Evolutionary conservation across 352 stramenopile species (phyloP).

Genomic region (Globisporangium uncinulatum): DNA sequence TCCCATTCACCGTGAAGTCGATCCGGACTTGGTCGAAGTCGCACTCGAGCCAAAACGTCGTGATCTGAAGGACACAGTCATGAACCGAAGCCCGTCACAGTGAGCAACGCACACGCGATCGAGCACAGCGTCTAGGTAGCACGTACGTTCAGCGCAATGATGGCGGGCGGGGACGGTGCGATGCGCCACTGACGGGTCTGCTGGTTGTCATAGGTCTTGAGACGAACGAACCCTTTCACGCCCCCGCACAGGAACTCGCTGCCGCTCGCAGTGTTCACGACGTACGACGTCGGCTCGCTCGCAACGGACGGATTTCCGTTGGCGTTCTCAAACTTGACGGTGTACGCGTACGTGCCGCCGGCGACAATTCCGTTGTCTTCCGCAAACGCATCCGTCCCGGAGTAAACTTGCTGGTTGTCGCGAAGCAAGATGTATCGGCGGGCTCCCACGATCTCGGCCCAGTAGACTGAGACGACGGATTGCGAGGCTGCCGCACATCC

Average conservation of each 20-base stretch:
- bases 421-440: conserved; percentile 35
- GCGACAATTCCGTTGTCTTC: conserved; percentile 26
- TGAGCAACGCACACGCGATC: not conserved
- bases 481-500: conserved; percentile 20
- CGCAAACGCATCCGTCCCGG: conserved; percentile 20
- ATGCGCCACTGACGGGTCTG: conserved; percentile 39
- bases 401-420: conserved; percentile 19
- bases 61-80: conserved; percentile 16
- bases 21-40: conserved; percentile 43
- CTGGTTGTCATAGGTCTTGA: conserved; percentile 32
- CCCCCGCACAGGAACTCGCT: conserved; percentile 26
- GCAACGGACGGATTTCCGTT: conserved; percentile 16
- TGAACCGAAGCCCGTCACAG: not conserved
- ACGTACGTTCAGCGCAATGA: conserved; percentile 35
- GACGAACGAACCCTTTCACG: conserved; percentile 25
- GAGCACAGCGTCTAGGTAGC: not conserved
- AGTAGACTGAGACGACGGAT: conserved; percentile 26
- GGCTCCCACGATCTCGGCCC: conserved; percentile 19
- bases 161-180: conserved; percentile 12
- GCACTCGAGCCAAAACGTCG: conserved; percentile 52
- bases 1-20: conserved; percentile 8
- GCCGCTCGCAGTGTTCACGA: conserved; percentile 6
- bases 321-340: conserved; percentile 16
- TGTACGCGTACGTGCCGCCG: conserved; percentile 37
- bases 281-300: conserved; percentile 27